phyloP scores from a whole-genome alignment of 257 asterid genomes.

The Rhazya stricta region DNA sequence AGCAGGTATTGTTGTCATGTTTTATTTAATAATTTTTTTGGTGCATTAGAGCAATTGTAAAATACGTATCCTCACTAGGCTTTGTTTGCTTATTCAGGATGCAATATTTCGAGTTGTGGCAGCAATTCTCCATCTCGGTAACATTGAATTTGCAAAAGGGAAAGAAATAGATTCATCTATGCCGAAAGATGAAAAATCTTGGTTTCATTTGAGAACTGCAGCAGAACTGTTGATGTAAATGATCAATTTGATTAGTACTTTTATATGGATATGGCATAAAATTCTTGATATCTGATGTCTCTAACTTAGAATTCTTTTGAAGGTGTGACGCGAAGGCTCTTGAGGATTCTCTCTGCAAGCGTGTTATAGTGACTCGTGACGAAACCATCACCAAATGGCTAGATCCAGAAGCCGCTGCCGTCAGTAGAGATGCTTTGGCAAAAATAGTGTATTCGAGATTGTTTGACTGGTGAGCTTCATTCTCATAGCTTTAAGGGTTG shows the following conservation, averaged over 20 bases:
- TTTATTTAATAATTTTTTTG: neutral
- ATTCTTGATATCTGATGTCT: slow-evolving; percentile 4
- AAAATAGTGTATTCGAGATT: slow-evolving; percentile 86
- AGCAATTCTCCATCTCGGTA: slow-evolving; percentile 95
- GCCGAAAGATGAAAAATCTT: slow-evolving; percentile 92
- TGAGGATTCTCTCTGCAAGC: slow-evolving; percentile 93
- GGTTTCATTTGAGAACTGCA: slow-evolving; percentile 83
- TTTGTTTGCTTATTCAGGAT: slow-evolving; percentile 46
- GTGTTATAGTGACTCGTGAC: slow-evolving; percentile 94
- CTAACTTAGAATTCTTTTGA: slow-evolving; percentile 20
- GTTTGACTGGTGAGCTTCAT: slow-evolving; percentile 74
- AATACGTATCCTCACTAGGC: slow-evolving; percentile 11
- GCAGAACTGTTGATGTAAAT: slow-evolving; percentile 93
- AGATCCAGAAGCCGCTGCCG: slow-evolving; percentile 88
- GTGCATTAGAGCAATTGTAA: neutral
- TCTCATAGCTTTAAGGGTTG: neutral
- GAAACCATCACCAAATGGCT: slow-evolving; percentile 86
- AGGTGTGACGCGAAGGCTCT: slow-evolving; percentile 94
- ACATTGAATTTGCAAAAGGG: slow-evolving; percentile 86
- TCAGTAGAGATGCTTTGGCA: slow-evolving; percentile 95
- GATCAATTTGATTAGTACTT: slow-evolving; percentile 14
- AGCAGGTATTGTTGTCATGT: slow-evolving; percentile 54
- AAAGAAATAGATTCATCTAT: slow-evolving; percentile 85
- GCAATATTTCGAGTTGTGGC: slow-evolving; percentile 96
- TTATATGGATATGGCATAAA: slow-evolving; percentile 5